A percentile compares a stretch with the other conserved stretches of the same genome.
phyloP scores from a whole-genome alignment of 805 yeast species.

The Teunomyces lycoperdinae region DNA sequence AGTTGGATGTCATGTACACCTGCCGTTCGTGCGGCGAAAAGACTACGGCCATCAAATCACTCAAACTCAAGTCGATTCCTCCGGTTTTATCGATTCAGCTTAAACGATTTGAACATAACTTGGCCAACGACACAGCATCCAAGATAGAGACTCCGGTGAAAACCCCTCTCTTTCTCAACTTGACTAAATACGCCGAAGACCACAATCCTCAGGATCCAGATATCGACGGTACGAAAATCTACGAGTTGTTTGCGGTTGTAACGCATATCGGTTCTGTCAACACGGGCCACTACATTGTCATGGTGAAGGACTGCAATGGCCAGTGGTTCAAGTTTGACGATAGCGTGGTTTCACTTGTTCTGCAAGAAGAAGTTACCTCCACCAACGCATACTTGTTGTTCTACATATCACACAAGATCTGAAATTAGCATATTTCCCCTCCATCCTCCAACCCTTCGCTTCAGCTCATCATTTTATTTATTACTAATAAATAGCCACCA shows the following conservation, averaged over 20 bases:
- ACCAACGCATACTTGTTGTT: constrained; percentile 80
- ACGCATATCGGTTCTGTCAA: constrained; percentile 91
- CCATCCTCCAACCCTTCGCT: background rate
- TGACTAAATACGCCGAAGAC: constrained; percentile 53
- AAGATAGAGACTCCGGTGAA: constrained; percentile 75
- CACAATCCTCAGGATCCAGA: constrained; percentile 7
- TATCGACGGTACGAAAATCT: constrained; percentile 41
- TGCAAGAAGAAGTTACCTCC: constrained; percentile 61
- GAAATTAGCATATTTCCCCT: background rate
- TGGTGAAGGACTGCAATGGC: constrained; percentile 68
- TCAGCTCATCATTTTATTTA: background rate
- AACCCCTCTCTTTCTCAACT: constrained; percentile 70
- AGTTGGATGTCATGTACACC: constrained; percentile 66
- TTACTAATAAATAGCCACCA: background rate
- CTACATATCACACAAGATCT: constrained; percentile 53
- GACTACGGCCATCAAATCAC: constrained; percentile 66
- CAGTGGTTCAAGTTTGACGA: constrained; percentile 94
- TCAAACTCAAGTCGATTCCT: constrained; percentile 67
- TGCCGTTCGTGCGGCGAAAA: constrained; percentile 64
- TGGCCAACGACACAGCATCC: constrained; percentile 45
- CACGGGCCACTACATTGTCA: constrained; percentile 91
- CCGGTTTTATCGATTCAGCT: constrained; percentile 80
- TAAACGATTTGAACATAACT: constrained; percentile 70
- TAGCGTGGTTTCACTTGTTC: constrained; percentile 66
- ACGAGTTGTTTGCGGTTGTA: constrained; percentile 83